Conservation (phyloP, 192 early-diverging fungal species). For the Mortierella hygrophila region DNA sequence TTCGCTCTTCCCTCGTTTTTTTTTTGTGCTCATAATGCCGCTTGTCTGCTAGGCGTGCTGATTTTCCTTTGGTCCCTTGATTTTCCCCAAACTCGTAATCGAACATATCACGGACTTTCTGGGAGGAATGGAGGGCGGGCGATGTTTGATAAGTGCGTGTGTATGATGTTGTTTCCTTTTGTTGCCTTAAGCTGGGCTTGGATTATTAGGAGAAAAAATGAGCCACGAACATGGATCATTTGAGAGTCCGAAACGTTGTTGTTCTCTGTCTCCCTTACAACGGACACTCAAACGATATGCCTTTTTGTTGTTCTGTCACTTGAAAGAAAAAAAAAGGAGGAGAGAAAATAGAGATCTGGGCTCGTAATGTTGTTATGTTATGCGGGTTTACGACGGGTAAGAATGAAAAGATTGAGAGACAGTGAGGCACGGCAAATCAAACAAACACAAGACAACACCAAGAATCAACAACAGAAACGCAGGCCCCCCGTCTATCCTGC, state of each 20-base stretch:
- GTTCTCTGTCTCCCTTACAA: neutral
- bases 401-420: neutral
- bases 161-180: no score
- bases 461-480: no score
- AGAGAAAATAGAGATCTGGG: neutral
- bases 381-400: neutral
- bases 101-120: neutral
- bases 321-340: neutral
- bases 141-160: no score
- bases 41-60: neutral
- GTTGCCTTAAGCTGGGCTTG: no score
- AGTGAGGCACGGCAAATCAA: neutral
- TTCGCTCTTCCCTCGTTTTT: conserved; percentile 2
- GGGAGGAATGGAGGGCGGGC: neutral
- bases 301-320: conserved; percentile 12
- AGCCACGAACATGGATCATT: neutral
- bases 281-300: conserved; percentile 3
- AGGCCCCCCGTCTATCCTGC: no score
- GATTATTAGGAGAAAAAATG: conserved; percentile 2
- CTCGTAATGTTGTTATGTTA: neutral
- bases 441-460: no score
- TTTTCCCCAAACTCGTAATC: neutral
- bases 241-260: conserved; percentile 2
- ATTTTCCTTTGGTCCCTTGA: neutral
- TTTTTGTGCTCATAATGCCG: neutral